A percentile compares a stretch with the other conserved stretches of the same genome.
Evolutionary conservation across 1,139 yeast genomes (phyloP).

Genomic region (Pichia sp.): DNA sequence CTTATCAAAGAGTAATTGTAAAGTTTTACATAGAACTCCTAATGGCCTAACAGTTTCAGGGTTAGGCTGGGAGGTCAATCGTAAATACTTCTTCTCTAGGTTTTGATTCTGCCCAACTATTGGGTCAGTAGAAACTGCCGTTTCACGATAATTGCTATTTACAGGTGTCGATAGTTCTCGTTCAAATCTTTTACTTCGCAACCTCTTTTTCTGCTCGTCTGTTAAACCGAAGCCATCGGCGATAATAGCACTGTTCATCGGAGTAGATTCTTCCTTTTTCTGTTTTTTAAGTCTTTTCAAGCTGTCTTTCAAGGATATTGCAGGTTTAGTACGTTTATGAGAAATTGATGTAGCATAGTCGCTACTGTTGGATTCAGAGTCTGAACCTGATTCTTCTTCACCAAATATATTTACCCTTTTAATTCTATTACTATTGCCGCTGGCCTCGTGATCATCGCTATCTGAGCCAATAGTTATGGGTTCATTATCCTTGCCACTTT

Average conservation of each 20-base stretch:
- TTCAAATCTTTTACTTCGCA: conserved; percentile 53
- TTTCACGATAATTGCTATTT: conserved; percentile 1
- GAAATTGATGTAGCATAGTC: neutral
- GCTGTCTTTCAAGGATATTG: conserved; percentile 12
- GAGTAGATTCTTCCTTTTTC: neutral
- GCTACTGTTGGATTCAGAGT: neutral
- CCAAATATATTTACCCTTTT: conserved; percentile 26
- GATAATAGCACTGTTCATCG: neutral
- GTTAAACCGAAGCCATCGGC: neutral
- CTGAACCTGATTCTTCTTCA: conserved; percentile 20
- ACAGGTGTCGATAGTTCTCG: conserved; percentile 30
- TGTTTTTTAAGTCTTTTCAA: conserved; percentile 15
- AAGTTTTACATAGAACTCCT: conserved; percentile 53
- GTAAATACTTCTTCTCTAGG: conserved; percentile 72
- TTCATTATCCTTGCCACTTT: neutral
- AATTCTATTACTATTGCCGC: conserved; percentile 8
- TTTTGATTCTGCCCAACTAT: conserved; percentile 63
- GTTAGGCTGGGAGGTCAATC: conserved; percentile 89
- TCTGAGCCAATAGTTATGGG: neutral
- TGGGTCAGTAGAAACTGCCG: conserved; percentile 20
- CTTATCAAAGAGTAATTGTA: conserved; percentile 51
- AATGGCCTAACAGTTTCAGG: conserved; percentile 80
- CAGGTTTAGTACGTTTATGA: neutral
- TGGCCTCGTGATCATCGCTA: neutral
- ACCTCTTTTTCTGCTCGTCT: conserved; percentile 23